Percentiles rank a stretch among this genome's conserved stretches.
These are phyloP conservation scores for Byssochlamys sp. DNA, from an alignment of 2,329 filamentous ascomycete genomes.

Conservation along the genomic window DNA sequence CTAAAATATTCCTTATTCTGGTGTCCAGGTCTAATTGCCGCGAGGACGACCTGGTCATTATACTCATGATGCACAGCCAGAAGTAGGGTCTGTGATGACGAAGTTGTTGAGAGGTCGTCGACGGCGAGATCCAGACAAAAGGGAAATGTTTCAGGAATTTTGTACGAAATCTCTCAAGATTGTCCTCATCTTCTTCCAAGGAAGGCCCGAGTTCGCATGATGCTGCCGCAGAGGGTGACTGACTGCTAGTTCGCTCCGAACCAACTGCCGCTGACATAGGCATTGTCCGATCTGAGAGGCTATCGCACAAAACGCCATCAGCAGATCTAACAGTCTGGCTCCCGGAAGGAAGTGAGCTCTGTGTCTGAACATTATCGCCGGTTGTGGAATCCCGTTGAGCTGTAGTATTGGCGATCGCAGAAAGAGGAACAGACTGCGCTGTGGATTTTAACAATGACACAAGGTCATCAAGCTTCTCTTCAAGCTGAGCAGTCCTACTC, in stretches of 20 bases:
- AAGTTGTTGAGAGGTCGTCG: conserved; percentile 32
- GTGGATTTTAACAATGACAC: conserved; percentile 18
- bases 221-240: not conserved
- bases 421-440: conserved; percentile 2
- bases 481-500: conserved; percentile 14
- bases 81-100: conserved; percentile 39
- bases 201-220: conserved; percentile 11
- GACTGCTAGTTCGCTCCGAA: not conserved
- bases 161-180: conserved; percentile 34
- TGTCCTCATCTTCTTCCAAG: conserved; percentile 29
- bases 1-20: conserved; percentile 36
- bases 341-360: not conserved
- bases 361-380: not conserved
- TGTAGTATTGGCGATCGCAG: not conserved
- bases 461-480: conserved; percentile 19
- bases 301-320: not conserved
- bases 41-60: conserved; percentile 35
- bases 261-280: not conserved
- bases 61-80: conserved; percentile 42
- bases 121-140: conserved; percentile 34
- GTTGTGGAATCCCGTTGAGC: not conserved
- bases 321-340: not conserved
- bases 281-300: not conserved
- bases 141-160: conserved; percentile 38
- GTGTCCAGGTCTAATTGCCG: conserved; percentile 34